These are phyloP conservation scores for Hypoxylon fuscum DNA, from an alignment of 495 filamentous ascomycete species.

Conservation along the genomic window DNA sequence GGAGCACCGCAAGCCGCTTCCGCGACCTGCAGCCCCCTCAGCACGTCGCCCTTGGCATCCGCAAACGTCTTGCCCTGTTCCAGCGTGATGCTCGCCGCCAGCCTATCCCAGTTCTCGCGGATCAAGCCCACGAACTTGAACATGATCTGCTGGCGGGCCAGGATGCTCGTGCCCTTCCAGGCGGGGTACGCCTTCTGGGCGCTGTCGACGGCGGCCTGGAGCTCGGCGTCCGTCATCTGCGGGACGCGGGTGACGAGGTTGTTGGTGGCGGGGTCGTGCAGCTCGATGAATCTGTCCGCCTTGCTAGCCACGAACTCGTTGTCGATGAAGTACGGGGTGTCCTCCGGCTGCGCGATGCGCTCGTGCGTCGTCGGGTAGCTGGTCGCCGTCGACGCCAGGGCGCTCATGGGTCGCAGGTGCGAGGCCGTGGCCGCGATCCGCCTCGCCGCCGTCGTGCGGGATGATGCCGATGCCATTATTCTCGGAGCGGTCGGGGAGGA, in stretches of 20 bases:
- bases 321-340: slow-evolving; percentile 92
- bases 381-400: slow-evolving; percentile 68
- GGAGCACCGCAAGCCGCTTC: slow-evolving; percentile 96
- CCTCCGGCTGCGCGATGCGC: slow-evolving; percentile 73
- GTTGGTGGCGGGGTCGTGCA: slow-evolving; percentile 96
- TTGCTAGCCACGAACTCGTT: slow-evolving; percentile 85
- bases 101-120: slow-evolving; percentile 91
- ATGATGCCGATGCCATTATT: no score
- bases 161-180: slow-evolving; percentile 85
- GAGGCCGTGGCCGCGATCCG: slow-evolving; percentile 70
- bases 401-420: slow-evolving; percentile 61
- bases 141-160: slow-evolving; percentile 93
- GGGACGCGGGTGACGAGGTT: slow-evolving; percentile 98
- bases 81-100: slow-evolving; percentile 94
- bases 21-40: slow-evolving; percentile 94
- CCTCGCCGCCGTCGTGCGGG: slow-evolving; percentile 45
- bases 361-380: slow-evolving; percentile 86
- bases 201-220: slow-evolving; percentile 85
- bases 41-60: slow-evolving; percentile 93
- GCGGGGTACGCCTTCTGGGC: slow-evolving; percentile 89
- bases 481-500: slow-evolving; percentile 33
- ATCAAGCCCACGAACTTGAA: slow-evolving; percentile 94
- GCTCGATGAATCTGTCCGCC: slow-evolving; percentile 85
- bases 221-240: slow-evolving; percentile 90
- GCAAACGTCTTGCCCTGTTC: slow-evolving; percentile 99